Percentiles rank a stretch among this genome's conserved stretches.
Evolutionary conservation across 768 basidiomycete species (phyloP).

Genomic region (Mycena rosella): DNA sequence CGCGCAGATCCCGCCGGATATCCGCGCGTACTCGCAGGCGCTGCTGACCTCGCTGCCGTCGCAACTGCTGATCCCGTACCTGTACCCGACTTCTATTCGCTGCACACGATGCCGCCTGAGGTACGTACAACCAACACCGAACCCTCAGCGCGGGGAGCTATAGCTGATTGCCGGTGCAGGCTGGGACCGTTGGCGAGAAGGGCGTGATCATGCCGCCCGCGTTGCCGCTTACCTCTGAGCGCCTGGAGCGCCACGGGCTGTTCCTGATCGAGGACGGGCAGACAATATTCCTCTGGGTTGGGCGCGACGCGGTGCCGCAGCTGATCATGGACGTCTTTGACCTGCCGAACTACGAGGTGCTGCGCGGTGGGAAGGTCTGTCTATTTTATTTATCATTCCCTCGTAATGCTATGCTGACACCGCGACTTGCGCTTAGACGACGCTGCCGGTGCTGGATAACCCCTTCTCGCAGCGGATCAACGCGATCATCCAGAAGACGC

Average conservation of each 20-base stretch:
- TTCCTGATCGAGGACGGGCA: slow-evolving; percentile 98
- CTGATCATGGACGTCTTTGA: slow-evolving; percentile 95
- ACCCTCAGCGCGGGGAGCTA: neutral
- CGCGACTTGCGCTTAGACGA: slow-evolving; percentile 79
- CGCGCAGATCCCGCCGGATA: slow-evolving; percentile 96
- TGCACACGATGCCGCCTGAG: slow-evolving; percentile 97
- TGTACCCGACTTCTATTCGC: slow-evolving; percentile 96
- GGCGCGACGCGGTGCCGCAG: slow-evolving; percentile 98
- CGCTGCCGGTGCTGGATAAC: slow-evolving; percentile 92
- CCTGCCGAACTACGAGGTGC: slow-evolving; percentile 86
- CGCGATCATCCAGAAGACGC: slow-evolving; percentile 92
- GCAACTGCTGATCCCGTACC: slow-evolving; percentile 91
- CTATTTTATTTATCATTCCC: slow-evolving; percentile 22
- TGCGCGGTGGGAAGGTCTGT: slow-evolving; percentile 93
- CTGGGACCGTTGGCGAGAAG: slow-evolving; percentile 90
- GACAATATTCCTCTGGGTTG: slow-evolving; percentile 98
- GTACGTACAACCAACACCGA: slow-evolving; percentile 58
- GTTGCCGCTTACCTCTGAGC: slow-evolving; percentile 93
- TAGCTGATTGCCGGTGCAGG: slow-evolving; percentile 56
- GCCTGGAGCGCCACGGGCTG: slow-evolving; percentile 93
- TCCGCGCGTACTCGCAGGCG: slow-evolving; percentile 94
- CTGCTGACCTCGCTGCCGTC: slow-evolving; percentile 92
- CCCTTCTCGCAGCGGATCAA: slow-evolving; percentile 96
- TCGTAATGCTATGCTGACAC: neutral
- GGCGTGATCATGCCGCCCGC: slow-evolving; percentile 91